Conservation (phyloP, 331 rosid species). For the Dryas integrifolia region DNA sequence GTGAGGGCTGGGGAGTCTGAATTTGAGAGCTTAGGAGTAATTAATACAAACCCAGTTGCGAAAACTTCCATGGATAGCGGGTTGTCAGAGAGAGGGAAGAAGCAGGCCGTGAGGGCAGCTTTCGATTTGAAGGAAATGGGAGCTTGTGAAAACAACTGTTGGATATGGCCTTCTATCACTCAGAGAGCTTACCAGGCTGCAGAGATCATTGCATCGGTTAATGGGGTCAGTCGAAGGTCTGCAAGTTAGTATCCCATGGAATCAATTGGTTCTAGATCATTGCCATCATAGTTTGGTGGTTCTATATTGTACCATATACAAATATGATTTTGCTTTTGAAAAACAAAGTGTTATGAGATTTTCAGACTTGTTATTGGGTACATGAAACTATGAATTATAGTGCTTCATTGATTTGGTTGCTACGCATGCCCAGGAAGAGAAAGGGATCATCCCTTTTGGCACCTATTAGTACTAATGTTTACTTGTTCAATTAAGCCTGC, state of each 20-base stretch:
- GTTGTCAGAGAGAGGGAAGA: constrained; percentile 75
- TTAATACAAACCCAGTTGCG: constrained; percentile 82
- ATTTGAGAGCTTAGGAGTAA: constrained; percentile 72
- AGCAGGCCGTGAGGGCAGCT: constrained; percentile 61
- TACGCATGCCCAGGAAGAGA: too few species aligned
- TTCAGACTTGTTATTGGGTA: not conserved
- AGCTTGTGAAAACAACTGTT: constrained; percentile 76
- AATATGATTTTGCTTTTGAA: too few species aligned
- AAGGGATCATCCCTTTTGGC: too few species aligned
- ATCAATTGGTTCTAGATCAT: not conserved
- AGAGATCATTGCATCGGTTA: constrained; percentile 80
- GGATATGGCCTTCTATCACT: constrained; percentile 98
- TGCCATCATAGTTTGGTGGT: too few species aligned
- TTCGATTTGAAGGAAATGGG: constrained; percentile 72
- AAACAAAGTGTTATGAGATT: not conserved
- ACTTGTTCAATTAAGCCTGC: not conserved
- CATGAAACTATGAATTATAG: not conserved
- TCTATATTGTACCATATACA: too few species aligned
- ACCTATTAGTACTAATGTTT: not conserved
- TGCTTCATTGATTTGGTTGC: not conserved
- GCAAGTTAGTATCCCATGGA: not conserved
- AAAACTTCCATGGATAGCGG: constrained; percentile 88
- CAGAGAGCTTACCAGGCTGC: constrained; percentile 96
- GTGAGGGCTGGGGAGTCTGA: constrained; percentile 94
- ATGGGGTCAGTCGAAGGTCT: constrained; percentile 69